Evolutionary conservation across 352 stramenopile genomes (phyloP), one percentile per base, ranked within the genome.

Genomic region (Discostella stelligera): DNA sequence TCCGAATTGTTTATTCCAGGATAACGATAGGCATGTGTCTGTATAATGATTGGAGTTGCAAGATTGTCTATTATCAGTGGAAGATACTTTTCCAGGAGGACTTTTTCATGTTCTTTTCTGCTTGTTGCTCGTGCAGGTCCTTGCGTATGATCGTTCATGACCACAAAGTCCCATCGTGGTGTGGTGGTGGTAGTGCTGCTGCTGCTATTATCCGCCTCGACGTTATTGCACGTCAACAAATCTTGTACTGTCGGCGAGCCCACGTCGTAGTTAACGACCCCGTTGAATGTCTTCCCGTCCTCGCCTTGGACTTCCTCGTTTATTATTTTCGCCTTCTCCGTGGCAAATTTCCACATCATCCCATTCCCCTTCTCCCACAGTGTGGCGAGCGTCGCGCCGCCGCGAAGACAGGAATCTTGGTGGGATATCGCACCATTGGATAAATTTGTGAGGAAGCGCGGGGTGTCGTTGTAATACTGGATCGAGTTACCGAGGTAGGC

Each of bases 91-190:
- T 67, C 14, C 0, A 72, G 25, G 3, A 83, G 61, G 37, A 67
- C 61, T 11, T 67, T 52, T 44, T 55, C 11, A 11, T 64, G 23
- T 65, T 56, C 50, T 20, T 66, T 39, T n/a, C 69, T 46, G 13
- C 54, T 60, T 9, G 21, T 20, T 27, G 32, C 1, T 30, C 76
- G 56, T 16, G 70, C 76, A 7, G 76, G 76, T n/a, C 50, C 76
- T 65, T 83, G 76, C 16, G 70, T 83, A 39, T 80, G 58, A 69
- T 83, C 70, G 50, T 80, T 83, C 53, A 83, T 76, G 0, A 80
- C 54, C 4, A 83, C 60, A 53, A 77, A 79, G 41, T 83, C 70
- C 76, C 76, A 83, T 65, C 30, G 41, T 62, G 27, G 2, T 2
- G 5, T 32, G 5, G 2, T 32, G 5, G 27, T 32, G 27, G 27